phyloP scores from a whole-genome alignment of 495 filamentous ascomycete species.

The Penicillium taxi region DNA sequence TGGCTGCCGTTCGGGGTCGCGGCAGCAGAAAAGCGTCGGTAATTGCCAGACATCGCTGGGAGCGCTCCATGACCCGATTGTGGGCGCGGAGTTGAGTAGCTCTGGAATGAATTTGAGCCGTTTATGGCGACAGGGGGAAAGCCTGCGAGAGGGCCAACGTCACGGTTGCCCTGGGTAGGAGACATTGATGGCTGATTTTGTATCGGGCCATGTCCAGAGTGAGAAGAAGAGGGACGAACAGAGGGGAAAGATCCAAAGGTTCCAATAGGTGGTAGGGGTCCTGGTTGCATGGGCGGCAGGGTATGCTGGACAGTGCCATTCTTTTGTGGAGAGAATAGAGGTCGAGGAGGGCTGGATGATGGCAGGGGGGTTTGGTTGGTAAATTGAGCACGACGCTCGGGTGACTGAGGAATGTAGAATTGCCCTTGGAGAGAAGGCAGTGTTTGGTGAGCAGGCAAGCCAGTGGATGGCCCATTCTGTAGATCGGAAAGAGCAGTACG shows the following conservation, averaged over 20 bases:
- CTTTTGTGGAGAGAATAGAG: conserved; percentile 35
- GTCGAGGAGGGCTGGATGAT: conserved; percentile 30
- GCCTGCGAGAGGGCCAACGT: conserved; percentile 41
- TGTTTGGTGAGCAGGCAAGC: conserved; percentile 4
- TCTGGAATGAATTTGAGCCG: conserved; percentile 28
- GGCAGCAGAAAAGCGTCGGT: conserved; percentile 26
- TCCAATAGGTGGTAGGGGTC: conserved; percentile 27
- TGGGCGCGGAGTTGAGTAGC: conserved; percentile 27
- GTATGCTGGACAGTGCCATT: conserved; percentile 14
- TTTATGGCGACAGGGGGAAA: conserved; percentile 23
- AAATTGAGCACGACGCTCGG: conserved; percentile 33
- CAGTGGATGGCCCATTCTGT: conserved; percentile 12
- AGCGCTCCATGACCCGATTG: conserved; percentile 20
- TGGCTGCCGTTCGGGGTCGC: conserved; percentile 31
- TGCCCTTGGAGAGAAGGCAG: conserved; percentile 22
- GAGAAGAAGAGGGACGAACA: conserved; percentile 40
- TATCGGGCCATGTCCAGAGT: conserved; percentile 34
- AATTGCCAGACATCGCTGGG: conserved; percentile 19
- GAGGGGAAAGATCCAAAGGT: conserved; percentile 27
- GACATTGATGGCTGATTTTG: conserved; percentile 44
- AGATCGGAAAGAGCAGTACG: conserved; percentile 13
- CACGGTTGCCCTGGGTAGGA: conserved; percentile 41
- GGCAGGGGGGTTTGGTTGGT: conserved; percentile 14
- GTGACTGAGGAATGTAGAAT: conserved; percentile 31
- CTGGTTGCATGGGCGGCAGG: conserved; percentile 26